Base-by-base conservation (phyloP, 768 basidiomycete species). In the Termitomyces sp. region DNA sequence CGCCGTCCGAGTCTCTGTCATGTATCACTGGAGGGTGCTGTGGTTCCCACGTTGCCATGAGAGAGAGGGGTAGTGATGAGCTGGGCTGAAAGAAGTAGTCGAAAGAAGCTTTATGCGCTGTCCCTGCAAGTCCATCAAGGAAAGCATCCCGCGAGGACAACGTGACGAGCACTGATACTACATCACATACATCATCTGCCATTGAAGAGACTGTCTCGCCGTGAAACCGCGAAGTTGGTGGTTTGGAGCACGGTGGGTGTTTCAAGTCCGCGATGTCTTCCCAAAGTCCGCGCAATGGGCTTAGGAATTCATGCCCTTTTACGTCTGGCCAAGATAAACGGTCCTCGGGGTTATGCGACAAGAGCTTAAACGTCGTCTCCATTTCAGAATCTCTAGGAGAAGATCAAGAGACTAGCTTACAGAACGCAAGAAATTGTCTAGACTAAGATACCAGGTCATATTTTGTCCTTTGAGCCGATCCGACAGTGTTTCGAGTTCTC, bases 201-300 rank as follows among this genome's bases (percentile, higher is more conserved):
- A 52, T 54, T 36, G 28, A 40, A 16, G 55, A 55, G 1, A 54
- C 46, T 26, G 51, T 45, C 45, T 66, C 61, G 18, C 58, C 40
- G 30, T 58, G 53, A 30, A 64, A 52, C 26, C 56, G 47, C 12
- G 57, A 63, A 38, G 48, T 58, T 1, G 62, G 53, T 2, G 63
- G 63, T 50, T 65, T 60, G 45, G 71, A 65, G 44, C 68, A 64
- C 45, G 73, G 72, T 14, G 72, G 72, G 52, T 70, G 63, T 43
- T 59, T 63, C 57, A 73, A 48, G 28, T 62, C 65, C 47, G 69
- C 64, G 43, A 74, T 66, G 24, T 71, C 72, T 8, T 66, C 56
- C 74, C 73, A 75, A 12, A 67, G 53, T 10, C 57, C 60, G 18
- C 54, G 50, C 28, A 73, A 26, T 7, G 65, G 61, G 28, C 61